Evolutionary conservation across 345 rosid genomes (phyloP).

Genomic region (Linum usitatissimum): DNA sequence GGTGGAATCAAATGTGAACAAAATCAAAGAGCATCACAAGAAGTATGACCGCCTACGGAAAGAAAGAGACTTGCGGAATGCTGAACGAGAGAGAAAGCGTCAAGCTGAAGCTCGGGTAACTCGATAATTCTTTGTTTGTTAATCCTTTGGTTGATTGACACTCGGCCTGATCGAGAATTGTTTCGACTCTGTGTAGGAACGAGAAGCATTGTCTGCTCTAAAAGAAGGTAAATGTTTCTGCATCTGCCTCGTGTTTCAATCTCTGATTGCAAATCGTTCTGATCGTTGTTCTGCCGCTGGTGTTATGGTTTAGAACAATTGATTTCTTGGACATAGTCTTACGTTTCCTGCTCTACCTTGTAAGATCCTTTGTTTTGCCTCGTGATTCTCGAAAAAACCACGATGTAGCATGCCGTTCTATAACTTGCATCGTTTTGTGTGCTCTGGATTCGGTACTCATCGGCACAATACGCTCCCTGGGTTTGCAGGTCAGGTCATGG

Average conservation of each 20-base stretch:
- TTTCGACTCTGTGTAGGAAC: constrained; percentile 40
- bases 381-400: no score
- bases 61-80: constrained; percentile 47
- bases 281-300: background rate
- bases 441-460: constrained; percentile 1
- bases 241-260: no score
- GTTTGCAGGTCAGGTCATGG: constrained; percentile 62
- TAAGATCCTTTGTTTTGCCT: no score
- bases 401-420: no score
- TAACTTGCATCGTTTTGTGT: no score
- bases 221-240: constrained; percentile 81
- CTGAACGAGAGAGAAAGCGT: constrained; percentile 33
- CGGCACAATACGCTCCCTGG: no score
- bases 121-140: background rate
- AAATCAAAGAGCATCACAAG: constrained; percentile 58
- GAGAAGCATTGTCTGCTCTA: constrained; percentile 46
- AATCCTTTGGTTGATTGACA: background rate
- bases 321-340: no score
- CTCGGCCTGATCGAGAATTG: background rate
- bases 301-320: no score
- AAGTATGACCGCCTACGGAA: constrained; percentile 63
- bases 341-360: no score
- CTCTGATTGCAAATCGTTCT: background rate
- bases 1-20: constrained; percentile 79
- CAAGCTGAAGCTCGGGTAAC: constrained; percentile 48